A percentile compares a stretch with the other conserved stretches of the same genome.
Conservation (phyloP, 768 basidiomycete species). For the Pleurotus tuber-regium region DNA sequence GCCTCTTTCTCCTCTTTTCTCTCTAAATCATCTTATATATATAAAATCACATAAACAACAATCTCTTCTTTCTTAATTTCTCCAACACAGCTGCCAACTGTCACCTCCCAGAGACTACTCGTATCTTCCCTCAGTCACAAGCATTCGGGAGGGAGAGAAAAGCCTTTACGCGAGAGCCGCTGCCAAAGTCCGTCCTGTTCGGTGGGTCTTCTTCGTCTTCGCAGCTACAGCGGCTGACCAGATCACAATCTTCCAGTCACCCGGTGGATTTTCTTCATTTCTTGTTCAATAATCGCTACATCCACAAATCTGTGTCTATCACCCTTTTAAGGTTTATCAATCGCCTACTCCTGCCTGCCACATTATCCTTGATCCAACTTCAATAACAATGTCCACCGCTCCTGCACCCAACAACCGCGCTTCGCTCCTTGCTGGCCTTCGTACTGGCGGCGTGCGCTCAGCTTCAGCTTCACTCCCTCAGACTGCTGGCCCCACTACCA, state of each 20-base stretch:
- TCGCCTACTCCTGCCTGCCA: constrained; percentile 1
- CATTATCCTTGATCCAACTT: constrained; percentile 10
- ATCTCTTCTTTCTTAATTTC: constrained; percentile 20
- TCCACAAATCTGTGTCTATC: background rate
- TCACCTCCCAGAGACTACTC: constrained; percentile 15
- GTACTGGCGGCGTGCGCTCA: constrained; percentile 89
- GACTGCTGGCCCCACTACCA: constrained; percentile 59
- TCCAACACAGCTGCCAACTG: constrained; percentile 11
- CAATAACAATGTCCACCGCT: constrained; percentile 41
- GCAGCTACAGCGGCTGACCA: background rate
- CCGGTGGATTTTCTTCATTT: constrained; percentile 8
- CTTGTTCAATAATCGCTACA: constrained; percentile 4
- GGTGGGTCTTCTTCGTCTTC: background rate
- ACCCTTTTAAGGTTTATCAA: background rate
- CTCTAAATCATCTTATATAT: constrained; percentile 20
- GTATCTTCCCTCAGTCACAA: background rate
- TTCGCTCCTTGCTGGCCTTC: constrained; percentile 83
- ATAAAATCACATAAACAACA: constrained; percentile 18
- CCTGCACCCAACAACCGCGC: constrained; percentile 60
- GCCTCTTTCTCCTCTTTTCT: constrained; percentile 18
- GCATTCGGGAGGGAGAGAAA: constrained; percentile 1
- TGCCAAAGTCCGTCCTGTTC: constrained; percentile 12
- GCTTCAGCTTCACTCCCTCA: constrained; percentile 58
- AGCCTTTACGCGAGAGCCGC: constrained; percentile 16
- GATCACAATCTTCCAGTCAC: background rate